Evolutionary conservation across 306 rosid genomes (phyloP), one percentile per base, ranked within the genome.

Genomic region (Castanea mollissima): DNA sequence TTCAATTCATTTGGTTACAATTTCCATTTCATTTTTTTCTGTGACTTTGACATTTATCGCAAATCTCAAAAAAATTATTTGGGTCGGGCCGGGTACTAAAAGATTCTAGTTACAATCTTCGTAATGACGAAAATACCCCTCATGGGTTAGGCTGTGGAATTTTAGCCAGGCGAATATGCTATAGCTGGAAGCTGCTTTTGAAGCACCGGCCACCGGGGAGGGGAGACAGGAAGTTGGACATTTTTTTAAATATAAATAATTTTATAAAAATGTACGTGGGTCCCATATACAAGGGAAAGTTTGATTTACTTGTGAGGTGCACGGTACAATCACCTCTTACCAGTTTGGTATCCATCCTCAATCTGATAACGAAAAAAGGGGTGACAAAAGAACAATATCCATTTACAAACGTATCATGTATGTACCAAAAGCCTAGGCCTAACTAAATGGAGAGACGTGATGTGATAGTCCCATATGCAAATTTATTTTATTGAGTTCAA

Each of bases 311-410:
- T 77, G 77, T 74, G 81, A 86, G 74, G 82, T 81, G 84, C 86
- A 84, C 74, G 82, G 86, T 84, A 52, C 86, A 71, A 75, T 85
- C 77, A 81, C 81, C 74, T 78, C 74, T 80, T 55, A 34, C 32
- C 71, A 79, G 95, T 91, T 88, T 82, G 95, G 97, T 80, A 87
- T 83, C 83, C 85, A 83, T 90, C 86, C 87, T 79, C 76, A 34
- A 84, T 88, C 85, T 79, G 92, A 82, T 78, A 86, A 86, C 35
- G 69, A 83, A 83, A 55, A 80, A 75, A 62, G 73, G 82, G 82
- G 89, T 79, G 87, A 68, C 79, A 64, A 79, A 75, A 69, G 58
- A 81, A 82, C 83, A 81, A 77, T 79, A 80, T 73, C 88, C 84
- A 77, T 76, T 82, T 81, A 75, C 79, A 73, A 81, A 83, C 46